Percentiles rank a stretch among this genome's conserved stretches.
phyloP scores from a whole-genome alignment of 495 filamentous ascomycete species.

The Penicillium silybi region DNA sequence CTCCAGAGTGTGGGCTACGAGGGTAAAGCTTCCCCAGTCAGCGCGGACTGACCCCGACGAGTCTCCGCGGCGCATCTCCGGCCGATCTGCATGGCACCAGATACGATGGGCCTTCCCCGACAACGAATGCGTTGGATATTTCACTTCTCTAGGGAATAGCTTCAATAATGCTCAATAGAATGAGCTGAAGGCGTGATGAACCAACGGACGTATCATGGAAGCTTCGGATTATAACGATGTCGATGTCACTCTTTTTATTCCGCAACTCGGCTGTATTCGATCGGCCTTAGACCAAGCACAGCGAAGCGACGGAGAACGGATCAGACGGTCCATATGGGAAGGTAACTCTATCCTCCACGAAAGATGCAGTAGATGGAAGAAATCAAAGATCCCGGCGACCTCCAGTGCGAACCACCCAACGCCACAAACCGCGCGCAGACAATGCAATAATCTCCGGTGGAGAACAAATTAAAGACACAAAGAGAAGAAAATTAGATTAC shows the following conservation, averaged over 20 bases:
- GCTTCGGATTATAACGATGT: background rate
- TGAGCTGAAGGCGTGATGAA: background rate
- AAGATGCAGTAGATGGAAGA: background rate
- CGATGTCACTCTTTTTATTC: background rate
- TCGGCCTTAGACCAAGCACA: background rate
- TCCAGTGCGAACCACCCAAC: constrained; percentile 8
- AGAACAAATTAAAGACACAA: constrained; percentile 12
- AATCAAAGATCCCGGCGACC: constrained; percentile 1
- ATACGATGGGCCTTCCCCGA: too few relatives aligned
- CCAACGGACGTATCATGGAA: background rate
- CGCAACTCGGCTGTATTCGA: background rate
- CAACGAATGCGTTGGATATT: too few relatives aligned
- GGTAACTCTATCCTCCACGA: background rate
- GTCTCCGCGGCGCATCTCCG: too few relatives aligned
- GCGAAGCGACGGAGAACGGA: background rate
- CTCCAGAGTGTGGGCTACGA: too few relatives aligned
- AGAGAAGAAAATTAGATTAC: constrained; percentile 20
- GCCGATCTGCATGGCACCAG: too few relatives aligned
- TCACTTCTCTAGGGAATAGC: too few relatives aligned
- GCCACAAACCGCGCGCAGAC: constrained; percentile 20
- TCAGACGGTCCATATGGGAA: background rate
- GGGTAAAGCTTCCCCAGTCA: too few relatives aligned
- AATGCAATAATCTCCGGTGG: constrained; percentile 16
- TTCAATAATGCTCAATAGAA: background rate
- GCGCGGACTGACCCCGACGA: too few relatives aligned